Conservation (phyloP, 2,329 filamentous ascomycete genomes). For the Microcyclospora pomicola region DNA sequence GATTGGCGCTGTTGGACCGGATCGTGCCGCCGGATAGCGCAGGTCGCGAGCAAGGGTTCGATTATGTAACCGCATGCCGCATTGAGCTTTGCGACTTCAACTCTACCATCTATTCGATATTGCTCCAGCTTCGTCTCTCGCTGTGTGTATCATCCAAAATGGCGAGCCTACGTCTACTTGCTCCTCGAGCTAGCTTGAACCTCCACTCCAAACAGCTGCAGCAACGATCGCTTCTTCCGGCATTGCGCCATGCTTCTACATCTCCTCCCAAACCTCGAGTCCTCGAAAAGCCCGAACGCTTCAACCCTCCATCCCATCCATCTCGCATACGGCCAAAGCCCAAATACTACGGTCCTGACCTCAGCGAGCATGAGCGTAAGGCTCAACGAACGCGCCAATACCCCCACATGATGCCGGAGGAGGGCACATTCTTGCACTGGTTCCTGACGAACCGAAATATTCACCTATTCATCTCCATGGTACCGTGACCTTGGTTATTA, state of each 20-base stretch:
- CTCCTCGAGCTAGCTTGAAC: slow-evolving; percentile 11
- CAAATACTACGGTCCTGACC: slow-evolving; percentile 61
- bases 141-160: too few relatives aligned
- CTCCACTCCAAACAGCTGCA: slow-evolving; percentile 17
- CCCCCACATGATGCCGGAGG: slow-evolving; percentile 75
- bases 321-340: slow-evolving; percentile 46
- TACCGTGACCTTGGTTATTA: slow-evolving; percentile 29
- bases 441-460: slow-evolving; percentile 65
- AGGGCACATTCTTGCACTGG: slow-evolving; percentile 70
- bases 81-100: too few relatives aligned
- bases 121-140: too few relatives aligned
- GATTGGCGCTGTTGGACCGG: slow-evolving; percentile 3
- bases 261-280: slow-evolving; percentile 46
- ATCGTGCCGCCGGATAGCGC: too few relatives aligned
- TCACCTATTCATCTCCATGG: slow-evolving; percentile 73
- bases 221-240: slow-evolving; percentile 6
- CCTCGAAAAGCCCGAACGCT: slow-evolving; percentile 76
- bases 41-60: too few relatives aligned
- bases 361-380: slow-evolving; percentile 51
- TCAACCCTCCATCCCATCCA: slow-evolving; percentile 84
- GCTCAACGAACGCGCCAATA: slow-evolving; percentile 60
- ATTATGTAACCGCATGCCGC: too few relatives aligned
- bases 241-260: slow-evolving; percentile 19
- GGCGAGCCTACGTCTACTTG: slow-evolving; percentile 3
- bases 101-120: too few relatives aligned